Conservation (phyloP, 2,329 filamentous ascomycete genomes). For the Aspergillus alliaceus region DNA sequence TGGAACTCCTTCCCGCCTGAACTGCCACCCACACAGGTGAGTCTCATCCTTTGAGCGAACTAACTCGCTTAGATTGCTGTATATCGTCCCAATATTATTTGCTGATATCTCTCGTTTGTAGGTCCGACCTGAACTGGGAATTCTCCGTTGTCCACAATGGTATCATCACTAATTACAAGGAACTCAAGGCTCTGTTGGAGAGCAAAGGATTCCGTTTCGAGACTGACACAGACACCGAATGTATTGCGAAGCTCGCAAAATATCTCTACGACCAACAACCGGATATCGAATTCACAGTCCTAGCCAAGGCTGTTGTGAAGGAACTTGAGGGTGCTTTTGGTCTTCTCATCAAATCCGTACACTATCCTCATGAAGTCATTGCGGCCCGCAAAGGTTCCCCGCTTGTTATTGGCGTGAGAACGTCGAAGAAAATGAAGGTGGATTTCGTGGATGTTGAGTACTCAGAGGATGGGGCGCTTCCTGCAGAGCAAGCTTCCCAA, state of each 20-base stretch:
- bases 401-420: slow-evolving; percentile 94
- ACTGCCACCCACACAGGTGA: slow-evolving; percentile 98
- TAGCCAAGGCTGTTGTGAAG: slow-evolving; percentile 96
- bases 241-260: slow-evolving; percentile 97
- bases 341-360: slow-evolving; percentile 94
- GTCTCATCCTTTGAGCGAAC: slow-evolving; percentile 27
- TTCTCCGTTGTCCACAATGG: slow-evolving; percentile 98
- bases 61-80: not conserved
- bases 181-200: slow-evolving; percentile 88
- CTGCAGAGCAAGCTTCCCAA: slow-evolving; percentile 92
- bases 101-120: slow-evolving; percentile 34
- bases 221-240: slow-evolving; percentile 98
- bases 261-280: slow-evolving; percentile 96
- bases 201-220: slow-evolving; percentile 98
- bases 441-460: slow-evolving; percentile 99
- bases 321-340: slow-evolving; percentile 98
- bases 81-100: not conserved
- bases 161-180: slow-evolving; percentile 99
- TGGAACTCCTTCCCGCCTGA: slow-evolving; percentile 85
- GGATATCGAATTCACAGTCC: slow-evolving; percentile 90
- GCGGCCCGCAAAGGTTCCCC: slow-evolving; percentile 98
- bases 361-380: slow-evolving; percentile 97
- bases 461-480: slow-evolving; percentile 81
- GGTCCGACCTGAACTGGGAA: slow-evolving; percentile 92
- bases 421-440: slow-evolving; percentile 99